Evolutionary conservation across 306 rosid species (phyloP), one percentile per base, ranked within the genome.

Genomic region (Lathyrus tuberosus): DNA sequence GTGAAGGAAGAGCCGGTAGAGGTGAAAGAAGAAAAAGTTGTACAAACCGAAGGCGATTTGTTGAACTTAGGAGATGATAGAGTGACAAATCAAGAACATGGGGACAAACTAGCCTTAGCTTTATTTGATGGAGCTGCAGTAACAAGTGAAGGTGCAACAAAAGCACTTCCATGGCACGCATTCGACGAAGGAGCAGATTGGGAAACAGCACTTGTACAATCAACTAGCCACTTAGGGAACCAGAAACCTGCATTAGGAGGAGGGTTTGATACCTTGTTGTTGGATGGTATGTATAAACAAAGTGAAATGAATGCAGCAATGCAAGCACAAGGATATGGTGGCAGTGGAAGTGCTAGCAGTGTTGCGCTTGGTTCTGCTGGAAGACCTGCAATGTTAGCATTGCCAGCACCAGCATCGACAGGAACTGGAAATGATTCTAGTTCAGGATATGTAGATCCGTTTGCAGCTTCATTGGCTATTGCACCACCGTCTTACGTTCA

Each of bases 401-500:
- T 94, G 76, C 96, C 97, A 0, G 89, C 97, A 16, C 95, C 97
- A 0, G 86, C 87, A 18, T 2, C 82, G 15, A 17, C 72, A 1
- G 75, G 72, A 15, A 69, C 17, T 22, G 38, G 22, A 64, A 41
- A 62, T 0, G 18, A 44, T 40, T 28, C 71, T 0, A 40, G 4
- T 15, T 42, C 78, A 12, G 70, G 47, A 0, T 28, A 14, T 13
- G 53, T 17, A 6, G 99, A 95, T 65, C 99, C 99, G 0, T 95
- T 95, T 59, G 86, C 97, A 0, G 96, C 99, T 0, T 95, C 99
- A 8, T 16, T 87, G 60, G 64, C 75, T 0, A 88, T 95, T 66
- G 91, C 97, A 2, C 92, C 99, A 1, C 97, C 97, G 0, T 5
- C 96, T 0, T 95, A 87, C 10, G 95, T 95, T 77, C 99, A 95